Evolutionary conservation across 78 protist species (phyloP).

Genomic region (Guillardia theta): DNA sequence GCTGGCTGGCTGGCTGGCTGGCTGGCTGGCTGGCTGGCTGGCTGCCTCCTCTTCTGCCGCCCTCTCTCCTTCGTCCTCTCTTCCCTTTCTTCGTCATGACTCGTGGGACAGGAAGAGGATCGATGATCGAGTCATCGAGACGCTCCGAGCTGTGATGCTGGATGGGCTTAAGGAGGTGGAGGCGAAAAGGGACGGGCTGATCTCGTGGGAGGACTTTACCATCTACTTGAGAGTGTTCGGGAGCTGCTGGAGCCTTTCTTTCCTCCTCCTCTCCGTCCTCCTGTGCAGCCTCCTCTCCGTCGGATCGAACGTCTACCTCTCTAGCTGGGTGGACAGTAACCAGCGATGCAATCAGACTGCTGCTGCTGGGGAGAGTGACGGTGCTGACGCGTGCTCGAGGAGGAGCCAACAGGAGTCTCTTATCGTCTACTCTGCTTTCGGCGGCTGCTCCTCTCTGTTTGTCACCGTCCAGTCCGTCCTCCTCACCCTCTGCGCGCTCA

Average conservation of each 20-base stretch:
- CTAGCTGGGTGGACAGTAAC: too few species aligned
- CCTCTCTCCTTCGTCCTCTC: constrained; percentile 36
- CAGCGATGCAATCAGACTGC: too few species aligned
- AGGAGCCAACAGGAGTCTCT: too few species aligned
- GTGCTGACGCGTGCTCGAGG: too few species aligned
- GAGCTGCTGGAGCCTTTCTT: too few species aligned
- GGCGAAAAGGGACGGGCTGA: neutral
- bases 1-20: neutral
- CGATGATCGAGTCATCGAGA: neutral
- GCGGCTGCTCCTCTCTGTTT: too few species aligned
- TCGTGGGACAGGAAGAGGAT: neutral
- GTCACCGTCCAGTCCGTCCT: neutral
- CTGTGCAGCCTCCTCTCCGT: too few species aligned
- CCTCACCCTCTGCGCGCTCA: constrained; percentile 3
- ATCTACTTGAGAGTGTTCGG: neutral
- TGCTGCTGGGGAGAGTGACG: too few species aligned
- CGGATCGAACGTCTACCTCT: too few species aligned
- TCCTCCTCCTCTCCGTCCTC: too few species aligned
- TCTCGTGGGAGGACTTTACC: neutral
- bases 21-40: neutral
- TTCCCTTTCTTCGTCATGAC: neutral
- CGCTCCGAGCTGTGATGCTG: neutral
- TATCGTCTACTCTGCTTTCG: too few species aligned
- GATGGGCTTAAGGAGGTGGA: neutral
- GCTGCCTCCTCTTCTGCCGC: neutral